Percentiles rank a stretch among this genome's conserved stretches.
phyloP scores from a whole-genome alignment of 108 stramenopile species.

The Nitzschia sp. region DNA sequence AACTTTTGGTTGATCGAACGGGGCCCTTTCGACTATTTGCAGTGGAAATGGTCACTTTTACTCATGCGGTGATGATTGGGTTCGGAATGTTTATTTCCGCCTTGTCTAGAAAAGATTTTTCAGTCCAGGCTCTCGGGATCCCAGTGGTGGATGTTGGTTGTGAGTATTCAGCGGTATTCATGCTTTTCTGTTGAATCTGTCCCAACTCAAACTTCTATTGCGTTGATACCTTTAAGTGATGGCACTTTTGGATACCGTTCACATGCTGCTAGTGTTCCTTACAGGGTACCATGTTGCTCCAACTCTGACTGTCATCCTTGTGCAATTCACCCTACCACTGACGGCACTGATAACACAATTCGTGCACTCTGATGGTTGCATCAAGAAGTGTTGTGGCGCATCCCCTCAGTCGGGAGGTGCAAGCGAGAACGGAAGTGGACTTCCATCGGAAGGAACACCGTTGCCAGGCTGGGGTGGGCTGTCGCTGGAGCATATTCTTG shows the following conservation, averaged over 20 bases:
- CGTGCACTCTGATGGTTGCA: constrained; percentile 66
- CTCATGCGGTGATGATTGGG: constrained; percentile 63
- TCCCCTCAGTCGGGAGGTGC: constrained; percentile 3
- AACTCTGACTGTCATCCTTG: constrained; percentile 81
- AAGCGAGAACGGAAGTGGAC: background rate
- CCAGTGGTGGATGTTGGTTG: constrained; percentile 75
- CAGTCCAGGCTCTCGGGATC: constrained; percentile 47
- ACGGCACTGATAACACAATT: constrained; percentile 74
- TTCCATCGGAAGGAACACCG: constrained; percentile 20
- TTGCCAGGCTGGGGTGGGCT: constrained; percentile 72
- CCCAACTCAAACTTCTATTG: background rate
- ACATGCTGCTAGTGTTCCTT: constrained; percentile 71
- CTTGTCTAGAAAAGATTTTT: constrained; percentile 31
- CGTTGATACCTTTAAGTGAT: constrained; percentile 42
- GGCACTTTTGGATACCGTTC: constrained; percentile 82
- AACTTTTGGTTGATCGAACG: constrained; percentile 77
- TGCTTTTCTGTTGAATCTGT: background rate
- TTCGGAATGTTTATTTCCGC: constrained; percentile 50
- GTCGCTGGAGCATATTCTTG: constrained; percentile 58
- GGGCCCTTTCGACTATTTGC: constrained; percentile 81
- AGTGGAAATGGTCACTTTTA: constrained; percentile 64
- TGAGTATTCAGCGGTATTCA: constrained; percentile 29
- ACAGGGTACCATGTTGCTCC: constrained; percentile 82
- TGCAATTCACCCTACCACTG: constrained; percentile 76
- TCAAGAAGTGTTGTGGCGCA: constrained; percentile 22